These are phyloP conservation scores for Chrysoporthe puriensis DNA, from an alignment of 2,329 filamentous ascomycete species.

Conservation along the genomic window DNA sequence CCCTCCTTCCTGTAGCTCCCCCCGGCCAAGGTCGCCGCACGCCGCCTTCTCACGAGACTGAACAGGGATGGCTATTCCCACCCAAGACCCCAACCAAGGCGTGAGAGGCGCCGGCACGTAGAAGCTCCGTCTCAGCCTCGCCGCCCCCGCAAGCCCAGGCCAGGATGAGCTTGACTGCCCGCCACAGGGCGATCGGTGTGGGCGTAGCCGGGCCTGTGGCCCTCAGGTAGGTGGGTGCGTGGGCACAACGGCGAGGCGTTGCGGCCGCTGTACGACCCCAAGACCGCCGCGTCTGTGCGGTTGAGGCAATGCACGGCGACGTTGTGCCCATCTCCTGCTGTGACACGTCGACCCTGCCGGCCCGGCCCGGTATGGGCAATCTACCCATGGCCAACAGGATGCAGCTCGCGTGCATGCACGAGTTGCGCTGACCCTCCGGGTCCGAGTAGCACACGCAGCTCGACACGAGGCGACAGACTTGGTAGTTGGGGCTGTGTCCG, in stretches of 20 bases:
- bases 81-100: constrained; percentile 17
- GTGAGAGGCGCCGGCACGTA: constrained; percentile 25
- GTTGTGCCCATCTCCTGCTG: constrained; percentile 43
- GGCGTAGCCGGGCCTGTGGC: constrained; percentile 41
- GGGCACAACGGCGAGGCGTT: constrained; percentile 40
- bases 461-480: constrained; percentile 31
- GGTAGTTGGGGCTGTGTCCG: not conserved
- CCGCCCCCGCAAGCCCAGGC: not conserved
- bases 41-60: not conserved
- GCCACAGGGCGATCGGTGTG: constrained; percentile 14
- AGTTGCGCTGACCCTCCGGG: constrained; percentile 43
- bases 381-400: constrained; percentile 42
- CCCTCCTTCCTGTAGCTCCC: not conserved
- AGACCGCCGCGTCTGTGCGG: constrained; percentile 26
- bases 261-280: constrained; percentile 30
- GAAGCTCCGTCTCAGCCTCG: not conserved
- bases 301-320: constrained; percentile 41
- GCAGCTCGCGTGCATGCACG: constrained; percentile 41
- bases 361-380: constrained; percentile 40
- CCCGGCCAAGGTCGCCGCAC: not conserved
- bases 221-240: constrained; percentile 45
- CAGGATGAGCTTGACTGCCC: not conserved
- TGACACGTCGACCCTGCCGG: constrained; percentile 43
- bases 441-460: constrained; percentile 41
- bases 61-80: not conserved